Evolutionary conservation across 2,329 filamentous ascomycete species (phyloP).

Genomic region (Coniella vitis): DNA sequence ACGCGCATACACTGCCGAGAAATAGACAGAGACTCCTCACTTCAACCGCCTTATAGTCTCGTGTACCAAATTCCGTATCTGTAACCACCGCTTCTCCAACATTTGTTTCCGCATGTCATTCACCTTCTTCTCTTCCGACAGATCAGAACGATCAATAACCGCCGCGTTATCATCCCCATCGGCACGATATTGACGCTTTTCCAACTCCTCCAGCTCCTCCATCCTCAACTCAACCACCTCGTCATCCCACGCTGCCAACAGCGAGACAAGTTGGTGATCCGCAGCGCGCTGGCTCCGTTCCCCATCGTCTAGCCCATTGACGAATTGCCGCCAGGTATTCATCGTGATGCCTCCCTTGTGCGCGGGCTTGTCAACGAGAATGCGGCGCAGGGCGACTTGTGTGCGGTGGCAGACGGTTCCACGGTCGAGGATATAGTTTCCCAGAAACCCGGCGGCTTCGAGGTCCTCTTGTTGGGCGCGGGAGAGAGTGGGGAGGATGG

Average conservation of each 20-base stretch:
- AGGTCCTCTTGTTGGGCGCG: slow-evolving; percentile 30
- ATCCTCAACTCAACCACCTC: slow-evolving; percentile 25
- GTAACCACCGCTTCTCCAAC: slow-evolving; percentile 35
- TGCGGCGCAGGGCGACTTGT: slow-evolving; percentile 42
- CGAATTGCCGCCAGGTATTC: slow-evolving; percentile 39
- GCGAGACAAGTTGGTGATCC: slow-evolving; percentile 29
- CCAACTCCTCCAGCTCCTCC: slow-evolving; percentile 23
- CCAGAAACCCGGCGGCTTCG: slow-evolving; percentile 41
- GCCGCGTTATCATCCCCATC: neutral
- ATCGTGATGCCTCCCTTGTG: slow-evolving; percentile 20
- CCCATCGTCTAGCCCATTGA: slow-evolving; percentile 39
- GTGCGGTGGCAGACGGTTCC: slow-evolving; percentile 48
- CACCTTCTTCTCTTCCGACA: neutral
- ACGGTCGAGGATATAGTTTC: slow-evolving; percentile 43
- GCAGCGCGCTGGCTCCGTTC: slow-evolving; percentile 34
- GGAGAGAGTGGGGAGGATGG: slow-evolving; percentile 34
- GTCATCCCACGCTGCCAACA: slow-evolving; percentile 32
- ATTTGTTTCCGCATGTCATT: slow-evolving; percentile 30
- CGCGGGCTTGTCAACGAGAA: slow-evolving; percentile 17
- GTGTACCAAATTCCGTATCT: slow-evolving; percentile 33
- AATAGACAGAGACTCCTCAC: neutral
- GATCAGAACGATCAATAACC: too few species aligned
- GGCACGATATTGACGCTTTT: slow-evolving; percentile 17
- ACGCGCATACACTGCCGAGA: too few species aligned
- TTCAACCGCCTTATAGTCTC: slow-evolving; percentile 29